Conservation (phyloP, 192 early-diverging fungal genomes). For the Endogone sp. region DNA sequence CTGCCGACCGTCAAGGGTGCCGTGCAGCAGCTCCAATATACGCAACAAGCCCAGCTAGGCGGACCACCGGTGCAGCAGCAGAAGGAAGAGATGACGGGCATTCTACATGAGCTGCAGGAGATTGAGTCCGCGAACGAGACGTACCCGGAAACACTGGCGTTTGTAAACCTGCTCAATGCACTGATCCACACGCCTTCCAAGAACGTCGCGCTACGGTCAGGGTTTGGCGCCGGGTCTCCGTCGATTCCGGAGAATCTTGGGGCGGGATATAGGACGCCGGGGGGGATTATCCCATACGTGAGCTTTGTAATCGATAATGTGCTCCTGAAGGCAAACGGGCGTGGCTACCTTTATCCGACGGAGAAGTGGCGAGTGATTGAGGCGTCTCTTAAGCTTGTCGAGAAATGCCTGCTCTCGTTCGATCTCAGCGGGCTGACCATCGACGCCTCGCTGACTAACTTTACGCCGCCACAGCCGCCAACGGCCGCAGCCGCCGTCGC, state of each 20-base stretch:
- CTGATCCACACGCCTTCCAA: conserved; percentile 61
- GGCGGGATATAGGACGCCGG: conserved; percentile 60
- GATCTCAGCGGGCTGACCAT: conserved; percentile 52
- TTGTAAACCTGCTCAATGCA: conserved; percentile 66
- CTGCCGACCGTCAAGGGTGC: conserved; percentile 38
- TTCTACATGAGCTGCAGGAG: conserved; percentile 79
- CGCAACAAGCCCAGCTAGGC: neutral
- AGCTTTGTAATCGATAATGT: conserved; percentile 82
- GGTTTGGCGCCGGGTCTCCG: conserved; percentile 21
- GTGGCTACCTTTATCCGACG: conserved; percentile 57
- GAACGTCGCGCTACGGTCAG: conserved; percentile 30
- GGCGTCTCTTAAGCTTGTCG: conserved; percentile 70
- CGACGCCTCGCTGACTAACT: conserved; percentile 7
- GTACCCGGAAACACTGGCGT: conserved; percentile 86
- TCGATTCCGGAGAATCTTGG: conserved; percentile 67
- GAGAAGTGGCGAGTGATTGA: conserved; percentile 79
- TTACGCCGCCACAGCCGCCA: neutral
- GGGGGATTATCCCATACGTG: conserved; percentile 69
- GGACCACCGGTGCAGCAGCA: neutral
- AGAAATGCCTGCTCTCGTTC: conserved; percentile 74
- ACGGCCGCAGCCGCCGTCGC: neutral
- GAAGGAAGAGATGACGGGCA: conserved; percentile 33
- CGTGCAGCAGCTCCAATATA: neutral
- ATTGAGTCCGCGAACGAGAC: conserved; percentile 70
- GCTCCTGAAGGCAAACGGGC: conserved; percentile 70